Evolutionary conservation across 208 protist species (phyloP).

Genomic region (Porcisia hertigi): DNA sequence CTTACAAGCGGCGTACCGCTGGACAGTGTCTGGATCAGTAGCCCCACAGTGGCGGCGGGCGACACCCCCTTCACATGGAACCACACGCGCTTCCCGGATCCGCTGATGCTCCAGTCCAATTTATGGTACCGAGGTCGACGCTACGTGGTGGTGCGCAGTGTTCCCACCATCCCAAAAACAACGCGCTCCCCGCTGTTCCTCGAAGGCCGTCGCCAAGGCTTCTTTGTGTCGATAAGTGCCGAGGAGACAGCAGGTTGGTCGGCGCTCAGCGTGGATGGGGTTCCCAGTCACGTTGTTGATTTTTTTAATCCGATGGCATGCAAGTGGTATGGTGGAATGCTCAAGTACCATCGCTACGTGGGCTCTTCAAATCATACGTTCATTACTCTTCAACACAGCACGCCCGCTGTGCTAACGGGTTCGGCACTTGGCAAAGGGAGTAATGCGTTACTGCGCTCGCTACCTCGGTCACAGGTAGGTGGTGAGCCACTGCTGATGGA

Average conservation of each 20-base stretch:
- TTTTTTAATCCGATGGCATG: conserved; percentile 85
- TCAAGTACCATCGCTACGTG: conserved; percentile 86
- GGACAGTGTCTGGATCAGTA: conserved; percentile 38
- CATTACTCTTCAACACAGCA: conserved; percentile 97
- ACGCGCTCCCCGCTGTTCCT: conserved; percentile 67
- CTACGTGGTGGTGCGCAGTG: conserved; percentile 95
- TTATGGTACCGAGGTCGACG: conserved; percentile 74
- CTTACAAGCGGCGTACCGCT: conserved; percentile 29
- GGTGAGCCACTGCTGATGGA: conserved; percentile 88
- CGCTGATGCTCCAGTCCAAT: conserved; percentile 81
- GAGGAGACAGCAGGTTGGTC: conserved; percentile 35
- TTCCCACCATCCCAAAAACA: conserved; percentile 95
- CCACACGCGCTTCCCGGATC: conserved; percentile 85
- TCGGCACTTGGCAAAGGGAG: conserved; percentile 24
- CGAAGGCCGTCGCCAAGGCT: conserved; percentile 53
- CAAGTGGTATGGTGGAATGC: conserved; percentile 87
- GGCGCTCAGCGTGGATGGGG: conserved; percentile 32
- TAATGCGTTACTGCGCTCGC: background rate
- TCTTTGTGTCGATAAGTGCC: conserved; percentile 82
- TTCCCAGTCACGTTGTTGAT: conserved; percentile 91
- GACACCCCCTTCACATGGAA: conserved; percentile 56
- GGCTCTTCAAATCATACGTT: conserved; percentile 93
- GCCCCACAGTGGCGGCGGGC: conserved; percentile 18
- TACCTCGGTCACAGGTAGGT: background rate
- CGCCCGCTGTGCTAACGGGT: conserved; percentile 71